These are phyloP conservation scores for Patellaria atrata DNA, from an alignment of 495 filamentous ascomycete genomes.

Conservation along the genomic window DNA sequence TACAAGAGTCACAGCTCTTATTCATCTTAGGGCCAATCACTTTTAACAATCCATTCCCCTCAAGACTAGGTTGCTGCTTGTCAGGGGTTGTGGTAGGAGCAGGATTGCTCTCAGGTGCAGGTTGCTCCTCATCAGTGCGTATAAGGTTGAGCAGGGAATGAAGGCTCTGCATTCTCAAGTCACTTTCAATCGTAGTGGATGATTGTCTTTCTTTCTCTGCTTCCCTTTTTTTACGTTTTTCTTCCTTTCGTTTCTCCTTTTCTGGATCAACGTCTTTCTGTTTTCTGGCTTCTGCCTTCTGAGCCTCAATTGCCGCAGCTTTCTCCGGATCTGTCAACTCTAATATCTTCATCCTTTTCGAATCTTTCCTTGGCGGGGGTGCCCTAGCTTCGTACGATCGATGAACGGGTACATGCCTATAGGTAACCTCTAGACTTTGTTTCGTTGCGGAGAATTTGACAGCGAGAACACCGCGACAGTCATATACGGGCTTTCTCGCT, in stretches of 20 bases:
- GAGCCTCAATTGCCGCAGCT: conserved; percentile 3
- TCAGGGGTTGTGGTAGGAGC: neutral
- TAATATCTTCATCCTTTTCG: conserved; percentile 14
- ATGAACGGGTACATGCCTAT: conserved; percentile 21
- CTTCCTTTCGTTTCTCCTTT: conserved; percentile 13
- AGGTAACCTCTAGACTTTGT: conserved; percentile 17
- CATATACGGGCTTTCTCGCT: conserved; percentile 21
- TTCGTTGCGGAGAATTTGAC: conserved; percentile 21
- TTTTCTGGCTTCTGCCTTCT: conserved; percentile 10
- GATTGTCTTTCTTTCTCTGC: conserved; percentile 7
- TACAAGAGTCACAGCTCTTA: conserved; percentile 16
- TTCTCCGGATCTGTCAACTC: conserved; percentile 18
- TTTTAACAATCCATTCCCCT: neutral
- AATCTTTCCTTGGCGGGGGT: conserved; percentile 19
- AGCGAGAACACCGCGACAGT: conserved; percentile 18
- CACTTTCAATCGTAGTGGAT: conserved; percentile 15
- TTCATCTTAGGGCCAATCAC: too few relatives aligned
- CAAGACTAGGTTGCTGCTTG: conserved; percentile 3
- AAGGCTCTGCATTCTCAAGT: conserved; percentile 17
- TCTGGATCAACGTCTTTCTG: conserved; percentile 7
- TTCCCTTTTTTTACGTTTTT: conserved; percentile 10
- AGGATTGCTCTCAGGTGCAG: conserved; percentile 1
- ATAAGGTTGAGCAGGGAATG: conserved; percentile 19
- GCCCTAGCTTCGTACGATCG: conserved; percentile 22
- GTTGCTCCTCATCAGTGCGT: conserved; percentile 9